A percentile compares a stretch with the other conserved stretches of the same genome.
These are phyloP conservation scores for Melanomma pulvis-pyrius DNA, from an alignment of 495 filamentous ascomycete species.

Conservation along the genomic window DNA sequence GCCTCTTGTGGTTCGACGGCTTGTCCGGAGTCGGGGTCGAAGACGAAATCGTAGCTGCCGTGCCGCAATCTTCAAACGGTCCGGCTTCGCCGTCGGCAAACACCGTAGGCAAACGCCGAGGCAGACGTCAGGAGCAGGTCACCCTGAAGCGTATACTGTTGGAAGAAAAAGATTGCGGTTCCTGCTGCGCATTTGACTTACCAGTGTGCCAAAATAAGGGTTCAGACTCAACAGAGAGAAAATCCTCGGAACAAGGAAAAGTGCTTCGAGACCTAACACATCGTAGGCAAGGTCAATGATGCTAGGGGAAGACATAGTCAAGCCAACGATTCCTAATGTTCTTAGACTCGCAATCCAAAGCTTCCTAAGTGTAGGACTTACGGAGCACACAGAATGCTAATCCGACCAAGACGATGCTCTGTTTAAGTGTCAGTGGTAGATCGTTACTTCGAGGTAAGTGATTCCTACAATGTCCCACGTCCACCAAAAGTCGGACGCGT, in stretches of 20 bases:
- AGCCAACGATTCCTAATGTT: constrained; percentile 67
- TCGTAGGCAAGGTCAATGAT: constrained; percentile 83
- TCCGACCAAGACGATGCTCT: constrained; percentile 78
- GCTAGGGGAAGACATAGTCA: constrained; percentile 60
- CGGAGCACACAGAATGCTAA: constrained; percentile 69
- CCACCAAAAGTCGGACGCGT: constrained; percentile 75
- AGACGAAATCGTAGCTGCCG: not conserved
- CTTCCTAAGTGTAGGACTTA: constrained; percentile 48
- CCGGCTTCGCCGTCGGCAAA: not conserved
- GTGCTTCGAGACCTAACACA: constrained; percentile 81
- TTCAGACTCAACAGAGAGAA: constrained; percentile 87
- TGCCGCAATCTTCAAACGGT: constrained; percentile 1
- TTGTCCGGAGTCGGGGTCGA: not conserved
- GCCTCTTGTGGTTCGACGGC: not conserved
- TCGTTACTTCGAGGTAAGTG: not conserved
- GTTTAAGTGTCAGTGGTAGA: not conserved
- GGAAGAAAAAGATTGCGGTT: not conserved
- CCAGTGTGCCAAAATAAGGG: constrained; percentile 84
- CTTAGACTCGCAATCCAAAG: constrained; percentile 1
- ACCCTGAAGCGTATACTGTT: not conserved
- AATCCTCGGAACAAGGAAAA: constrained; percentile 86
- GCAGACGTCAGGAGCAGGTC: not conserved
- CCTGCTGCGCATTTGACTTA: constrained; percentile 42
- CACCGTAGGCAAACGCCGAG: not conserved
- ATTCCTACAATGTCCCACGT: constrained; percentile 69